Evolutionary conservation across 164 flowering plant genomes (phyloP), one percentile per base, ranked within the genome.

Genomic region (Euptelea pleiosperma): DNA sequence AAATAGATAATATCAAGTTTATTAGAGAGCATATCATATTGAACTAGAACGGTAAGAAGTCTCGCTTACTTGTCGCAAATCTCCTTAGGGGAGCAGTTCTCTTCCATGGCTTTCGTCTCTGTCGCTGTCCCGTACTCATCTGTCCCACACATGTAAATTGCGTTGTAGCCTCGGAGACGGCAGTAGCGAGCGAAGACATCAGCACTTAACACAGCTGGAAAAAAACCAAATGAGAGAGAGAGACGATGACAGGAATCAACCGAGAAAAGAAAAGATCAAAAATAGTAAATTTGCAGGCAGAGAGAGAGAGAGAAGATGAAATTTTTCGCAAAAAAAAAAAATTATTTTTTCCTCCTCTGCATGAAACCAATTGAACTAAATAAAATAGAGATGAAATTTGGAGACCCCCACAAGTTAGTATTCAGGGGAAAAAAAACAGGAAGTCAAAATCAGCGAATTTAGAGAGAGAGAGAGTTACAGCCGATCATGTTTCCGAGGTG

Each of bases 401-500:
- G n/a, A n/a, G n/a, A n/a, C n/a, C n/a, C n/a, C n/a, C n/a, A n/a
- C n/a, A n/a, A n/a, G n/a, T n/a, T n/a, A n/a, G n/a, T n/a, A n/a
- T n/a, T n/a, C n/a, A n/a, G n/a, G n/a, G n/a, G n/a, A n/a, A n/a
- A n/a, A n/a, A 50, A 14, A 52, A 0, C 1, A 46, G 1, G 51
- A 26, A 46, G 9, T 6, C 10, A 1, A 3, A 52, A n/a, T 16
- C 8, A 8, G 35, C 16, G 30, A 58, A n/a, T 2, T 2, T 49
- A 60, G 44, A 58, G 34, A 19, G 65, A 58, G 26, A 10, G 61
- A 25, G 41, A 42, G 1, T 22, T 70, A 85, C 92, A 69, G 56
- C 92, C 92, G 57, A 86, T 83, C 75, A 86, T 80, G 75, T 86
- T 86, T 44, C 92, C 92, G 39, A 86, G 85, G 40, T 86, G 92